Percentiles rank a stretch among this genome's conserved stretches.
Evolutionary conservation across 768 basidiomycete genomes (phyloP).

Genomic region (Psilocybe cubensis): DNA sequence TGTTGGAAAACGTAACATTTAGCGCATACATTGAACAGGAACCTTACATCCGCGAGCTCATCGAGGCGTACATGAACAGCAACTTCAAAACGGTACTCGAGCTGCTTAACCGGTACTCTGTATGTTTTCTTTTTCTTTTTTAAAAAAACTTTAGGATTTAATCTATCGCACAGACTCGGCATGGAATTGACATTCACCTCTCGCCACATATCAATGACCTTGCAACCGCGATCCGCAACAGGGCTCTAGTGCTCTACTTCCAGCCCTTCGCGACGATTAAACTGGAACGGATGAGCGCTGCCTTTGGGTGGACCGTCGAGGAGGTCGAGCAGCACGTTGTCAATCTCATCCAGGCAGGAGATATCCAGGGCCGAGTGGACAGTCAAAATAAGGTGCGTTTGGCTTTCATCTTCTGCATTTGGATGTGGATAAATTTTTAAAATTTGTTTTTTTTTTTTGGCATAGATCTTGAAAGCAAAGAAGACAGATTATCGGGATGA

Average conservation of each 20-base stretch:
- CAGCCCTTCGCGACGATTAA: conserved; percentile 86
- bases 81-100: conserved; percentile 85
- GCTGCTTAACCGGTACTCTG: conserved; percentile 73
- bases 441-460: background rate
- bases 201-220: conserved; percentile 67
- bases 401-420: background rate
- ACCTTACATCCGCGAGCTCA: conserved; percentile 82
- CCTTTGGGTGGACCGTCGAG: conserved; percentile 82
- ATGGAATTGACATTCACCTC: conserved; percentile 80
- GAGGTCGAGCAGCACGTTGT: conserved; percentile 79
- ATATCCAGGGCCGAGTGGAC: conserved; percentile 85
- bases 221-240: conserved; percentile 70
- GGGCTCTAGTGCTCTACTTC: conserved; percentile 87
- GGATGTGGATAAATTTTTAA: background rate
- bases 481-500: conserved; percentile 79
- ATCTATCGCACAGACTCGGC: conserved; percentile 61
- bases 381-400: conserved; percentile 79
- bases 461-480: conserved; percentile 78
- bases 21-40: conserved; percentile 83
- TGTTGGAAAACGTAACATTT: conserved; percentile 74
- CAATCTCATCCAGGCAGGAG: conserved; percentile 72
- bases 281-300: conserved; percentile 81
- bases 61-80: conserved; percentile 85
- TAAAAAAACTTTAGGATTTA: too few species aligned
- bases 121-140: conserved; percentile 31